Conservation (phyloP, 441 rosid genomes). For the Omphalea diandra region DNA sequence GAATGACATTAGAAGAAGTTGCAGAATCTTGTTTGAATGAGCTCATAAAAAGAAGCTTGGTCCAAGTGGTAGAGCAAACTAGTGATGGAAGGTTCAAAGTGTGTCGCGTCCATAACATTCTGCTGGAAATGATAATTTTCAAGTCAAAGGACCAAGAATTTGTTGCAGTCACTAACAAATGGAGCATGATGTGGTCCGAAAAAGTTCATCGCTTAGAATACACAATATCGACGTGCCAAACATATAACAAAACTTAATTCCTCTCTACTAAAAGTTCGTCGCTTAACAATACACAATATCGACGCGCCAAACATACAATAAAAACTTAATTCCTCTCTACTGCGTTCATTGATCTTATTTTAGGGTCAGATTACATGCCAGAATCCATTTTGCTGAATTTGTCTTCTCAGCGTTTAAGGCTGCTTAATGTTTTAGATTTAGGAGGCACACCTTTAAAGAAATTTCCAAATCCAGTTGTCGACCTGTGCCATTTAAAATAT, state of each 20-base stretch:
- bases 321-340: conserved; percentile 23
- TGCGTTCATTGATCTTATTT: conserved; percentile 44
- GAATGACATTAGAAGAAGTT: conserved; percentile 26
- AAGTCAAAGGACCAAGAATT: conserved; percentile 28
- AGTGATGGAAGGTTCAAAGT: conserved; percentile 24
- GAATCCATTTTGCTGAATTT: neutral
- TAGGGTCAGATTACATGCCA: no score
- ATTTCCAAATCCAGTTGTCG: conserved; percentile 18
- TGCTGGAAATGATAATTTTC: conserved; percentile 18
- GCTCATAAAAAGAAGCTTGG: conserved; percentile 23
- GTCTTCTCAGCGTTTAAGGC: conserved; percentile 11
- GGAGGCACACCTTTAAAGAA: conserved; percentile 26
- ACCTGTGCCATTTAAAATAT: conserved; percentile 19
- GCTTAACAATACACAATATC: conserved; percentile 36
- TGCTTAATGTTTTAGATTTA: conserved; percentile 31
- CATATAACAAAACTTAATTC: no score
- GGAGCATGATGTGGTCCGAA: conserved; percentile 29
- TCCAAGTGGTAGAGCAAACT: conserved; percentile 18
- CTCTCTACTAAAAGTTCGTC: no score
- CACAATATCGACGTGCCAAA: no score
- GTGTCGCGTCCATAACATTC: conserved; percentile 27
- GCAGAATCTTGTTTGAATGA: conserved; percentile 27
- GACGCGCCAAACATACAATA: conserved; percentile 18
- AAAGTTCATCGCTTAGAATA: no score
- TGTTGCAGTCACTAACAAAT: conserved; percentile 31